These are phyloP conservation scores for Acanthamoeba culbertsoni DNA, from an alignment of 208 protist genomes.

Conservation along the genomic window DNA sequence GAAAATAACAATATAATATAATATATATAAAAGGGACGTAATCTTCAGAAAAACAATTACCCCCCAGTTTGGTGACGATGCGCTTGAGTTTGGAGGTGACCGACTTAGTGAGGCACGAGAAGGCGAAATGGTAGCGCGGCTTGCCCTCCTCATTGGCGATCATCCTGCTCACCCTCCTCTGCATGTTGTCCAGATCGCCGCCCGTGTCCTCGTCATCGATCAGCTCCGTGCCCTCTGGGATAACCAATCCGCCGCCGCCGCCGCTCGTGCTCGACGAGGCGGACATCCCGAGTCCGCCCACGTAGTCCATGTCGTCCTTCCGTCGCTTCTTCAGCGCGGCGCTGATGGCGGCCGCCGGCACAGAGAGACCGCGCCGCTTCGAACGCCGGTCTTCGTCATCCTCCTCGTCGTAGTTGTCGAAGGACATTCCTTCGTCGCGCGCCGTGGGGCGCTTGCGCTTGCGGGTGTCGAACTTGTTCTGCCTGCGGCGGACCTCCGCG, in stretches of 20 bases:
- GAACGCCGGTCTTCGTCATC: neutral
- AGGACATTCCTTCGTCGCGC: neutral
- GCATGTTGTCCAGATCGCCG: neutral
- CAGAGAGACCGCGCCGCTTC: neutral
- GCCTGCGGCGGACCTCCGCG: neutral
- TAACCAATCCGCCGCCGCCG: no score
- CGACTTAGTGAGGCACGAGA: neutral
- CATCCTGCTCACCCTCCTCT: neutral
- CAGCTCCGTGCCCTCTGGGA: neutral
- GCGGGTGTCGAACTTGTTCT: neutral
- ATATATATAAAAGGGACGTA: neutral
- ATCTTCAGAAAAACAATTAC: neutral
- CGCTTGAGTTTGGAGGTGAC: neutral
- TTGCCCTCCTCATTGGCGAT: neutral
- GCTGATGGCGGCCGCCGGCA: neutral
- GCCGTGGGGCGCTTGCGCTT: neutral
- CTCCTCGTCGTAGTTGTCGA: neutral
- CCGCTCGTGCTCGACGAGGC: no score
- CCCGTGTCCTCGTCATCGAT: neutral
- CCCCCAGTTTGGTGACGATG: conserved; percentile 22
- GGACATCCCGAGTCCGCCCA: no score
- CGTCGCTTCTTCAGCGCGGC: neutral
- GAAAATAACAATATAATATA: neutral
- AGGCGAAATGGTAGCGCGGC: conserved; percentile 3
- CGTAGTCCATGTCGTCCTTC: neutral